Evolutionary conservation across 2,329 filamentous ascomycete species (phyloP), one percentile per base, ranked within the genome.

Genomic region (Hortaea werneckii): DNA sequence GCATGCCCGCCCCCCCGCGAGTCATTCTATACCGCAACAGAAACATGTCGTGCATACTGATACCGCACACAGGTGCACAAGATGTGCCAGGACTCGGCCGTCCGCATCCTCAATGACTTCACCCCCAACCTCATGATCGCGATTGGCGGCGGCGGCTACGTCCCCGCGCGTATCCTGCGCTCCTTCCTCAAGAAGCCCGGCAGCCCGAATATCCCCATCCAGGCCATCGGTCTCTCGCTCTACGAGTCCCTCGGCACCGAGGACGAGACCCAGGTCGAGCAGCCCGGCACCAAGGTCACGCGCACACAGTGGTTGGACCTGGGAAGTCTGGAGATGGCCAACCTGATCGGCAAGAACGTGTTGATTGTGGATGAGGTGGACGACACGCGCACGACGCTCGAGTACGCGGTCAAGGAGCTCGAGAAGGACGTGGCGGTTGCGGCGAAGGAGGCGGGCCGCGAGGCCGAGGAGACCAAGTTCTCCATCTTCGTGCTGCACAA

Each of bases 251-350:
- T 96, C 42, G 73, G 73, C 49, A 74, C 76, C 28, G 61, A 43
- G 12, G 41, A 38, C 29, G 44, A 65, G 49, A 51, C 54, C 3
- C 54, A 63, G 46, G 75, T 87, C 60, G 92, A 98, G 71, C 71
- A 76, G 52, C 83, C 85, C 38, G 90, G 90, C 55, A 95, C 87
- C 55, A 92, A 94, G 72, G 92, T 98, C 58, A 96, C 87, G 37
- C 85, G 92, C 58, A 96, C 92, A 35, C 92, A 98, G 78, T 98
- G 92, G 92, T 81, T 98, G 47, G 92, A 98, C 68, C 74, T 98
- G 50, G 85, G 77, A 54, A 83, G 83, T 41, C 77, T 95, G 54
- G 82, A 88, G 68, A 92, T 94, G 83, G 77, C 81, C 64, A 89
- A 89, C 69, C 73, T 95, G 61, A 83, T 94, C 52, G 87, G 87